Base-by-base conservation (phyloP, 306 rosid species). In the Castanea sativa region DNA sequence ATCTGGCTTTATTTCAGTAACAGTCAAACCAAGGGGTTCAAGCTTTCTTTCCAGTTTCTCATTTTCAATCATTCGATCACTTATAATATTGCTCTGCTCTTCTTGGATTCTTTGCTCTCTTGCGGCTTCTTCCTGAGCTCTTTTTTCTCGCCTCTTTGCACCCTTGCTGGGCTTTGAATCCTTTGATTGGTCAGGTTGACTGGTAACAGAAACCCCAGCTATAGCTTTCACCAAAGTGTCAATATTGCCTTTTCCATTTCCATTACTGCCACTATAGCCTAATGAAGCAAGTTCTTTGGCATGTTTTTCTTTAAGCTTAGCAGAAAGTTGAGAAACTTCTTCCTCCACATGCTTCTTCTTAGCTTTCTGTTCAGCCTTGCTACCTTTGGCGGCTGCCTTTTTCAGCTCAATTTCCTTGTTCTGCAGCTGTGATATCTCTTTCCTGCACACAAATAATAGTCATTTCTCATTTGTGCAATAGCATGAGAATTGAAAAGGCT, bases 341-440 rank as follows among this genome's bases (percentile, higher is more conserved):
- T 93, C 98, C 90, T 96, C 99, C 85, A 96, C 98, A 71, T 93
- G 96, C 82, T 89, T 96, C 80, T 96, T 96, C 90, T 93, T 96
- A 51, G 90, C 76, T 85, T 90, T 93, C 87, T 93, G 98, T 83
- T 91, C 96, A 58, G 99, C 98, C 83, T 93, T 96, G 97, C 98
- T 93, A 53, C 98, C 98, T 84, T 83, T 90, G 43, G 98, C 99
- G 10, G 99, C 96, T 14, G 87, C 86, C 85, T 90, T 95, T 74
- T 93, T 93, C 90, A 90, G 83, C 81, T 87, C 96, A 55, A 79
- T 76, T 91, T 96, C 98, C 80, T 88, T 93, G 81, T 89, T 91
- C 90, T 90, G 98, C 82, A 95, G 80, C 64, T 82, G 82, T 29
- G 92, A 88, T 77, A 81, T 91, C 85, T 95, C 97, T 80, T 95